Percentiles rank a stretch among this genome's conserved stretches.
Conservation (phyloP, 2,329 filamentous ascomycete species). For the Pseudocercospora crystallina region DNA sequence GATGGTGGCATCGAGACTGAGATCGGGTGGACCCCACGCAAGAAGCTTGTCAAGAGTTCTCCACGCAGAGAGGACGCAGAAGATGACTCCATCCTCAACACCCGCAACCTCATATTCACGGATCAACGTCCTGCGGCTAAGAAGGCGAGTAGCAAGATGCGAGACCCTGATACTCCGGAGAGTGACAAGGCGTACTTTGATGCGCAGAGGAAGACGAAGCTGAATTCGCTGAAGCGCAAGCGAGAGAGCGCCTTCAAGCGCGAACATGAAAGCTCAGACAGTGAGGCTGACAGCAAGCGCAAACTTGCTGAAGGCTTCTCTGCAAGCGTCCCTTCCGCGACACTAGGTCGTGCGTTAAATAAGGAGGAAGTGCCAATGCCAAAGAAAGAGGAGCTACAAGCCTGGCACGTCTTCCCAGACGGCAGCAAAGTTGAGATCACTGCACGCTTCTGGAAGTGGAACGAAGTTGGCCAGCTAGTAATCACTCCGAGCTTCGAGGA, state of each 20-base stretch:
- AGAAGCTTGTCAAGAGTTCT: too few species aligned
- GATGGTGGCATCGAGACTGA: too few species aligned
- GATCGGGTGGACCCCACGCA: too few species aligned
- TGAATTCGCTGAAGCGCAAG: neutral
- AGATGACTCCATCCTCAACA: neutral
- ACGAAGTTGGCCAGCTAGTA: slow-evolving; percentile 2
- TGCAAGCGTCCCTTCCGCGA: neutral
- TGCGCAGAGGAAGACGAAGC: neutral
- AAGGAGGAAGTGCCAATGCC: neutral
- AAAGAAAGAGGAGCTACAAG: neutral
- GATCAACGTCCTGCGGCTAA: neutral
- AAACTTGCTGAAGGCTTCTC: too few species aligned
- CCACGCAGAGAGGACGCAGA: too few species aligned
- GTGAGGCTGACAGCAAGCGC: too few species aligned
- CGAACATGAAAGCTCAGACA: neutral
- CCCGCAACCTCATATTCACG: neutral
- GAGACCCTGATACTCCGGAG: neutral
- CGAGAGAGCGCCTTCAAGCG: neutral
- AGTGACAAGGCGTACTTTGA: neutral
- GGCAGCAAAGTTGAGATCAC: neutral
- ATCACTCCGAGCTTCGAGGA: too few species aligned
- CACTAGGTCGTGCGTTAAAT: neutral
- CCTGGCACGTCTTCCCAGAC: neutral
- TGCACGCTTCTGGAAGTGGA: slow-evolving; percentile 5
- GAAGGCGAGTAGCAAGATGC: neutral